These are phyloP conservation scores for Penicillium sp. DNA, from an alignment of 2,329 filamentous ascomycete genomes.

Conservation along the genomic window DNA sequence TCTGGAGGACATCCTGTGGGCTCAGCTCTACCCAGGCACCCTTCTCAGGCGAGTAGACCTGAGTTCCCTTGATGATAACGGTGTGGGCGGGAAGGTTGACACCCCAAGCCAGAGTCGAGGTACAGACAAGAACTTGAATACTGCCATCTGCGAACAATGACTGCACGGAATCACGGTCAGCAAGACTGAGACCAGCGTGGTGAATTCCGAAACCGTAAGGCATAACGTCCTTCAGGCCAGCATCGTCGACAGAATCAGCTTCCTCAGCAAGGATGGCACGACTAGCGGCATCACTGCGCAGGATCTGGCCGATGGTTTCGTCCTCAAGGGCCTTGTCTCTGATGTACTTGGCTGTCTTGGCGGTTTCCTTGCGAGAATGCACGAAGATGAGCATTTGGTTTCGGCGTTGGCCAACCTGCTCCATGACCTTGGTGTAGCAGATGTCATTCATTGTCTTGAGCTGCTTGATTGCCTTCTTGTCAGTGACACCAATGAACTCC, in stretches of 20 bases:
- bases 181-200: conserved; percentile 93
- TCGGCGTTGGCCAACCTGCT: conserved; percentile 87
- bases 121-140: conserved; percentile 94
- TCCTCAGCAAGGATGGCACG: conserved; percentile 86
- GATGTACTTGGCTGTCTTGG: conserved; percentile 95
- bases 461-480: conserved; percentile 98
- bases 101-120: conserved; percentile 97
- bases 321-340: conserved; percentile 95
- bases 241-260: conserved; percentile 76
- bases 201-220: conserved; percentile 98
- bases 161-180: conserved; percentile 93
- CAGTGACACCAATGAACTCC: conserved; percentile 95
- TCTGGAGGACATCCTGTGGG: conserved; percentile 95
- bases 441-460: conserved; percentile 99
- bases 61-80: conserved; percentile 98
- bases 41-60: conserved; percentile 97
- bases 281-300: conserved; percentile 88
- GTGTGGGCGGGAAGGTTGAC: conserved; percentile 97
- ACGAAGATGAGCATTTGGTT: conserved; percentile 99
- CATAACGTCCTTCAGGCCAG: conserved; percentile 87
- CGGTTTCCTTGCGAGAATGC: conserved; percentile 96
- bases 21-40: conserved; percentile 98
- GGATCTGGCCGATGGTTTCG: conserved; percentile 94
- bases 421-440: conserved; percentile 94
- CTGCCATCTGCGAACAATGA: conserved; percentile 89